A percentile compares a stretch with the other conserved stretches of the same genome.
phyloP scores from a whole-genome alignment of 306 rosid genomes.

The Acacia crassicarpa region DNA sequence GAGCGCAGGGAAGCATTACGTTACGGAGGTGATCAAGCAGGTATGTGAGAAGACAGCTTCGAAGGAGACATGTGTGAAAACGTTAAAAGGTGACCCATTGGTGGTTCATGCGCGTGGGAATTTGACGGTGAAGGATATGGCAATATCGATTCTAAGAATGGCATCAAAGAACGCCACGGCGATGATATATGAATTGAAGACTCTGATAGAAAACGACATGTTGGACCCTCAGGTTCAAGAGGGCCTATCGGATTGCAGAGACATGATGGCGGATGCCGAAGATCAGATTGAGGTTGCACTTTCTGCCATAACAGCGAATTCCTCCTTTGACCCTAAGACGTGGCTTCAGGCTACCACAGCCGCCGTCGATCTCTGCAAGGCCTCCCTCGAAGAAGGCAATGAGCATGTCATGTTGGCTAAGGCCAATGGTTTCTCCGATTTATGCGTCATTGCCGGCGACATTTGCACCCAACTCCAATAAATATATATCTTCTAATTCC shows the following conservation, averaged over 20 bases:
- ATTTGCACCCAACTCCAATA: slow-evolving; percentile 13
- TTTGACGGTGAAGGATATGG: not conserved
- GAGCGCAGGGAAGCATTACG: not conserved
- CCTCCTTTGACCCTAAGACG: not conserved
- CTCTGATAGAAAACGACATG: not conserved
- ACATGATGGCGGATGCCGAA: slow-evolving; percentile 28
- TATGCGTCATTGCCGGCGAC: slow-evolving; percentile 35
- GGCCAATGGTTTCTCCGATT: slow-evolving; percentile 17
- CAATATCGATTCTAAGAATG: slow-evolving; percentile 16
- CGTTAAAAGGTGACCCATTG: not conserved
- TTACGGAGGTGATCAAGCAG: not conserved
- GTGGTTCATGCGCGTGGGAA: not conserved
- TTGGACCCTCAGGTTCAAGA: slow-evolving; percentile 34
- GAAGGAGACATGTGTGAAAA: not conserved
- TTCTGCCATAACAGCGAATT: not conserved
- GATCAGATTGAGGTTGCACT: slow-evolving; percentile 34
- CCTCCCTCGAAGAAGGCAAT: slow-evolving; percentile 30
- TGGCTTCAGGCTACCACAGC: slow-evolving; percentile 44
- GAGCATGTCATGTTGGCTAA: slow-evolving; percentile 8
- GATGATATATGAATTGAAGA: slow-evolving; percentile 16
- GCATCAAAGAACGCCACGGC: slow-evolving; percentile 20
- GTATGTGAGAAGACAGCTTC: slow-evolving; percentile 6
- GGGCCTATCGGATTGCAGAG: slow-evolving; percentile 46
- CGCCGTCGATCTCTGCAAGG: slow-evolving; percentile 40
- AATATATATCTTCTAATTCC: not conserved